Evolutionary conservation across 1,284 basidiomycete species (phyloP).

Genomic region (Caloboletus firmus): DNA sequence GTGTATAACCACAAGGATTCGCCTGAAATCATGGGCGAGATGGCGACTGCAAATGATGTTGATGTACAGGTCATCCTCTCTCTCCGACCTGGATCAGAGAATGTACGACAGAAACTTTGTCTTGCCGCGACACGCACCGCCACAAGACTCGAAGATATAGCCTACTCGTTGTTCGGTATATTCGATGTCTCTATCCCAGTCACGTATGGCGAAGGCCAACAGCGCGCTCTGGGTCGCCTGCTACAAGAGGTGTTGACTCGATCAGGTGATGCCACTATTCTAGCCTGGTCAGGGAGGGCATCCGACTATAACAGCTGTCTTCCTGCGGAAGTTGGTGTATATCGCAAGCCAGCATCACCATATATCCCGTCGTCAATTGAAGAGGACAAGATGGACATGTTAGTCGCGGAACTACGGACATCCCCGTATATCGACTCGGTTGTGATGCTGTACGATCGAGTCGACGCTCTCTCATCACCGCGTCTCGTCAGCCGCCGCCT

Average conservation of each 20-base stretch:
- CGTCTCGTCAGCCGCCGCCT: not conserved
- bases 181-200: not conserved
- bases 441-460: not conserved
- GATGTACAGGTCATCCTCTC: not conserved
- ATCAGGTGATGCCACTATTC: not conserved
- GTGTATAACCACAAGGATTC: too few species aligned
- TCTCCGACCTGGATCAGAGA: not conserved
- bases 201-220: slow-evolving; percentile 2
- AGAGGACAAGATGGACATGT: not conserved
- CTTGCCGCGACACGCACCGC: not conserved
- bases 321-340: slow-evolving; percentile 1
- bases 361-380: not conserved
- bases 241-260: slow-evolving; percentile 1
- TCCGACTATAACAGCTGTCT: slow-evolving; percentile 5
- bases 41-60: not conserved
- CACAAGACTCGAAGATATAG: too few species aligned
- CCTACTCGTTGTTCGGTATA: not conserved
- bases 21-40: too few species aligned
- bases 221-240: not conserved
- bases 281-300: not conserved
- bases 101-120: not conserved
- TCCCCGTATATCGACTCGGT: not conserved
- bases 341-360: not conserved
- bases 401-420: not conserved
- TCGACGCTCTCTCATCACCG: not conserved